These are phyloP conservation scores for Naganishia cerealis DNA, from an alignment of 1,284 basidiomycete species.

Conservation along the genomic window DNA sequence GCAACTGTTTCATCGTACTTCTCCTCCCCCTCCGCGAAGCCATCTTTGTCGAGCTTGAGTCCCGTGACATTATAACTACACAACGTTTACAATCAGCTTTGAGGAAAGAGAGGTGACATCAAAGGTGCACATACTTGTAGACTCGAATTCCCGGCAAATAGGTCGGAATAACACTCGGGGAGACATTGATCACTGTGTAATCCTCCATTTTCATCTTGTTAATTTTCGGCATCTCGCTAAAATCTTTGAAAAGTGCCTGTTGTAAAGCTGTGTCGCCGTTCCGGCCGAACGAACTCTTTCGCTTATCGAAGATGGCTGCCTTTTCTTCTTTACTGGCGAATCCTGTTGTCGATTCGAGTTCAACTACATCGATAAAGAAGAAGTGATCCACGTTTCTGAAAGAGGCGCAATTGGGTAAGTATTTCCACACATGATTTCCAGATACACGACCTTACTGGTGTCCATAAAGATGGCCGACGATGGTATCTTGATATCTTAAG, in stretches of 20 bases:
- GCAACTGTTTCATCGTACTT: not conserved
- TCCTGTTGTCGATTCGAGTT: slow-evolving; percentile 43
- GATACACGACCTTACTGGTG: slow-evolving; percentile 57
- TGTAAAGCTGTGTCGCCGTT: slow-evolving; percentile 36
- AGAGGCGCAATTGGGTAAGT: slow-evolving; percentile 27
- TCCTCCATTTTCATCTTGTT: slow-evolving; percentile 64
- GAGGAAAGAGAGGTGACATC: not conserved
- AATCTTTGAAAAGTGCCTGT: slow-evolving; percentile 41
- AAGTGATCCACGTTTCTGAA: slow-evolving; percentile 56
- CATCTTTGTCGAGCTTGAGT: slow-evolving; percentile 42
- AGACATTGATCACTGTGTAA: slow-evolving; percentile 73
- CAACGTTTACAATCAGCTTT: not conserved
- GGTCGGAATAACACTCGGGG: slow-evolving; percentile 81
- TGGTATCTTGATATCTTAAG: slow-evolving; percentile 82
- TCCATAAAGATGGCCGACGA: slow-evolving; percentile 84
- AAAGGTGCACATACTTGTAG: slow-evolving; percentile 62
- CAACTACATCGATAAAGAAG: slow-evolving; percentile 53
- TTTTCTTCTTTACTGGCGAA: slow-evolving; percentile 23
- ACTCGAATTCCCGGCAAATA: slow-evolving; percentile 79
- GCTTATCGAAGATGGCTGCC: slow-evolving; percentile 26
- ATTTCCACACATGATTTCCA: not conserved
- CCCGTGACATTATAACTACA: slow-evolving; percentile 65
- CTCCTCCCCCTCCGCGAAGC: slow-evolving; percentile 36
- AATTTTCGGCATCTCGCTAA: slow-evolving; percentile 53
- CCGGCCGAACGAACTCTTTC: slow-evolving; percentile 39